A percentile compares a stretch with the other conserved stretches of the same genome.
phyloP scores from a whole-genome alignment of 2,329 filamentous ascomycete genomes.

The Aaosphaeria pasadenensis region DNA sequence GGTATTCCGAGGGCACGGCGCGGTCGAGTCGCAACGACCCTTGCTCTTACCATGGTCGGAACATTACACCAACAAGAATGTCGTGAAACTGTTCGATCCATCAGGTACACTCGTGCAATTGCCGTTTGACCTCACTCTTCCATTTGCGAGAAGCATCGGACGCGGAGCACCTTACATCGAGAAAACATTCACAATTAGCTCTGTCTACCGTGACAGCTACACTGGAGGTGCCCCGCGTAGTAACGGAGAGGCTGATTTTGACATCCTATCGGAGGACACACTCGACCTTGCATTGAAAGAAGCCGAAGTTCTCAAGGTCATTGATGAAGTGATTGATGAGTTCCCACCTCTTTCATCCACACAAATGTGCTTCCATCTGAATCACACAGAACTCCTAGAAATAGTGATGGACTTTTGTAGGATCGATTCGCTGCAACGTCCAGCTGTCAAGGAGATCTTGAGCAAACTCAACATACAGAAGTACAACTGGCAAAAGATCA shows the following conservation, averaged over 20 bases:
- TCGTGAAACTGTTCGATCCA: constrained; percentile 76
- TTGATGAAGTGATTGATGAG: constrained; percentile 82
- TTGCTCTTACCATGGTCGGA: constrained; percentile 77
- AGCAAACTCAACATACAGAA: constrained; percentile 83
- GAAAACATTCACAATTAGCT: constrained; percentile 83
- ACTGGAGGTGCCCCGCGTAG: constrained; percentile 78
- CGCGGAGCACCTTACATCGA: constrained; percentile 64
- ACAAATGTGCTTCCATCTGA: constrained; percentile 84
- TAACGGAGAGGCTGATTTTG: constrained; percentile 91
- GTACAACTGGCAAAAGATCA: constrained; percentile 79
- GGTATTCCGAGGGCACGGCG: constrained; percentile 87
- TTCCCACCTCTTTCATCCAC: constrained; percentile 72
- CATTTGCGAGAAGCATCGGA: constrained; percentile 80
- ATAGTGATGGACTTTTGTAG: constrained; percentile 88
- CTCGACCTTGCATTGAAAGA: constrained; percentile 85
- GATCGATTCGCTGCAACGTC: constrained; percentile 66
- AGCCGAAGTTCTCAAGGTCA: constrained; percentile 87
- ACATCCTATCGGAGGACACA: constrained; percentile 82
- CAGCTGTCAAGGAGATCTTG: constrained; percentile 74
- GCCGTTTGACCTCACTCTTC: constrained; percentile 90
- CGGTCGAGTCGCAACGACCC: constrained; percentile 73
- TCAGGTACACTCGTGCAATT: constrained; percentile 87
- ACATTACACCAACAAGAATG: constrained; percentile 67
- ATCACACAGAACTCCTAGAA: constrained; percentile 82
- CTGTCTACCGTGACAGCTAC: constrained; percentile 76